Evolutionary conservation across 192 early-diverging fungal genomes (phyloP).

Genomic region (Coemansia sp.): DNA sequence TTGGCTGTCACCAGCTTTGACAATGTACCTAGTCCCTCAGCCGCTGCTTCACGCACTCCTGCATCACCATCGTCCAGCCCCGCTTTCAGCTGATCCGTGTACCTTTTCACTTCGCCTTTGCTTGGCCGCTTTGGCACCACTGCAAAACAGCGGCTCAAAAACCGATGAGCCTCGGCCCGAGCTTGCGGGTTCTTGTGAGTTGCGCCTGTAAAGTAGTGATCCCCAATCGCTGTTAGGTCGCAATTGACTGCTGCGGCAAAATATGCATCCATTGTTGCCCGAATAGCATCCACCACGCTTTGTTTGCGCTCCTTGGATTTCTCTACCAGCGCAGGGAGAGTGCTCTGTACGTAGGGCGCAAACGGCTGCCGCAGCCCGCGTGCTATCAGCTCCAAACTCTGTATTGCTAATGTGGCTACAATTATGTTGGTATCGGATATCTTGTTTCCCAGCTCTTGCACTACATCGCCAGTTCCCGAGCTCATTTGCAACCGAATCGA

Average conservation of each 20-base stretch:
- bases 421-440: slow-evolving; percentile 87
- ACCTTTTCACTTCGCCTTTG: slow-evolving; percentile 77
- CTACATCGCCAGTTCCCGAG: slow-evolving; percentile 68
- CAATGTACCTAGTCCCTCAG: slow-evolving; percentile 85
- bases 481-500: slow-evolving; percentile 42
- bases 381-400: slow-evolving; percentile 81
- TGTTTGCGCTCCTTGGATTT: slow-evolving; percentile 95
- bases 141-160: slow-evolving; percentile 73
- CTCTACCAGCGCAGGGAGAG: slow-evolving; percentile 73
- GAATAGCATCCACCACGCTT: slow-evolving; percentile 79
- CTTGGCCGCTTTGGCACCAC: slow-evolving; percentile 65
- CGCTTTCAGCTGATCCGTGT: slow-evolving; percentile 74
- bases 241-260: slow-evolving; percentile 58
- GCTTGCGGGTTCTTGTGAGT: slow-evolving; percentile 95
- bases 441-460: slow-evolving; percentile 79
- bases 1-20: slow-evolving; percentile 85
- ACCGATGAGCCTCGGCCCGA: slow-evolving; percentile 69
- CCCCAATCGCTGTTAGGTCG: slow-evolving; percentile 63
- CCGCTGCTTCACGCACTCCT: slow-evolving; percentile 76
- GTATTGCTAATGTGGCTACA: slow-evolving; percentile 74
- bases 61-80: slow-evolving; percentile 82
- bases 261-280: slow-evolving; percentile 79
- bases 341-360: slow-evolving; percentile 70
- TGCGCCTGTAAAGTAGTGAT: slow-evolving; percentile 66
- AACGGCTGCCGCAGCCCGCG: slow-evolving; percentile 76